Conservation (phyloP, 495 filamentous ascomycete species). For the Lasiosphaeris hirsuta region DNA sequence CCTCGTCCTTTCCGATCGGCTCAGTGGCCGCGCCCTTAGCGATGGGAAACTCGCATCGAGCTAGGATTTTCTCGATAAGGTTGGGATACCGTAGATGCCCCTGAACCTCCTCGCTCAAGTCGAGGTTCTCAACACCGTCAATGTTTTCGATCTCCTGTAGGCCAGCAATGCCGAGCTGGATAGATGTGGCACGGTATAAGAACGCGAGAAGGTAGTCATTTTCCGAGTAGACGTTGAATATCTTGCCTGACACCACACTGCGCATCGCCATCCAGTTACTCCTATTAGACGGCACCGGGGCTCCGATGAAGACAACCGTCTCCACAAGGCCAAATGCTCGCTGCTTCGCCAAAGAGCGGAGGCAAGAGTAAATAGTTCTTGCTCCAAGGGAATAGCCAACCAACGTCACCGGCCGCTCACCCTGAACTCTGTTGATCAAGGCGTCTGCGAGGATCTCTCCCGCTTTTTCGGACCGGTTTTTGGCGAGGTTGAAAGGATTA, state of each 20-base stretch:
- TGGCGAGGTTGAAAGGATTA: conserved; percentile 81
- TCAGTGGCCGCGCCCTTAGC: conserved; percentile 45
- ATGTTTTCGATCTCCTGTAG: conserved; percentile 62
- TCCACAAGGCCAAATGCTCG: conserved; percentile 78
- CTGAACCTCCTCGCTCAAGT: conserved; percentile 67
- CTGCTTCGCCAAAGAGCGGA: conserved; percentile 63
- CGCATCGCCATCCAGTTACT: conserved; percentile 66
- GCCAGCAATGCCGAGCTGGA: conserved; percentile 75
- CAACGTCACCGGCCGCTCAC: conserved; percentile 78
- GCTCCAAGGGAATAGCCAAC: conserved; percentile 85
- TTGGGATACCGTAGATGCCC: conserved; percentile 72
- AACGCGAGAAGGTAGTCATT: conserved; percentile 77
- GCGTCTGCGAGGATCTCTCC: conserved; percentile 81
- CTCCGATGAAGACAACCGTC: conserved; percentile 75
- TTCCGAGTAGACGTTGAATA: conserved; percentile 74
- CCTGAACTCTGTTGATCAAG: conserved; percentile 77
- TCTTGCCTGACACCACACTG: conserved; percentile 65
- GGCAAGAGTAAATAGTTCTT: conserved; percentile 73
- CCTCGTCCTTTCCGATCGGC: conserved; percentile 55
- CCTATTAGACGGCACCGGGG: conserved; percentile 64
- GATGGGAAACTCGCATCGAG: conserved; percentile 64
- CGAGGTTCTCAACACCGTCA: conserved; percentile 68
- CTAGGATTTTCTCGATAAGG: conserved; percentile 64
- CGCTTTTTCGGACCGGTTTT: conserved; percentile 73
- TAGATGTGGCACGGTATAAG: conserved; percentile 70